Evolutionary conservation across 495 filamentous ascomycete species (phyloP).

Genomic region (Tricharina praecox): DNA sequence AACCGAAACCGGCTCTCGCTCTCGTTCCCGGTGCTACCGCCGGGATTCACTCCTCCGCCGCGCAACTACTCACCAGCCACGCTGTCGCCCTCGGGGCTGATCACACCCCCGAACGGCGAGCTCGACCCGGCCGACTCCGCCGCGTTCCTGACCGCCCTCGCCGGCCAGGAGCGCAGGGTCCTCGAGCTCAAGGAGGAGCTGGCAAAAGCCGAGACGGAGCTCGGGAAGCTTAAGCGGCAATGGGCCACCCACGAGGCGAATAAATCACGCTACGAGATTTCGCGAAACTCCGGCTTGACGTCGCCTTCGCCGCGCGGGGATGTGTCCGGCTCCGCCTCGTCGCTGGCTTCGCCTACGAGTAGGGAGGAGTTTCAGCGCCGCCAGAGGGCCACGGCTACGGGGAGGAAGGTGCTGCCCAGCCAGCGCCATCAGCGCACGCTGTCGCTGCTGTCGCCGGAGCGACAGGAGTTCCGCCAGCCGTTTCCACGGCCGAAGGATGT

Average conservation of each 20-base stretch:
- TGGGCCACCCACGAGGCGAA: conserved; percentile 61
- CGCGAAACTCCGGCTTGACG: conserved; percentile 38
- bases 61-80: conserved; percentile 14
- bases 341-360: conserved; percentile 22
- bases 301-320: conserved; percentile 24
- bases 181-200: conserved; percentile 85
- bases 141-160: conserved; percentile 72
- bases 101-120: conserved; percentile 1
- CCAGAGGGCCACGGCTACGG: conserved; percentile 27
- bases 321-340: conserved; percentile 15
- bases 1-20: conserved; percentile 21
- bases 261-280: conserved; percentile 53
- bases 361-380: conserved; percentile 15
- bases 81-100: conserved; percentile 6
- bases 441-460: conserved; percentile 63
- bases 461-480: conserved; percentile 27
- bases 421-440: conserved; percentile 48
- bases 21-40: conserved; percentile 23
- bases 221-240: conserved; percentile 62
- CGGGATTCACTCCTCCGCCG: conserved; percentile 16
- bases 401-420: conserved; percentile 46
- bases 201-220: conserved; percentile 56
- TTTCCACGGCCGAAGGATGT: conserved; percentile 25
- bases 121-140: conserved; percentile 43
- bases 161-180: conserved; percentile 82